Conservation (phyloP, 768 basidiomycete genomes). For the Crassisporium funariophilum region DNA sequence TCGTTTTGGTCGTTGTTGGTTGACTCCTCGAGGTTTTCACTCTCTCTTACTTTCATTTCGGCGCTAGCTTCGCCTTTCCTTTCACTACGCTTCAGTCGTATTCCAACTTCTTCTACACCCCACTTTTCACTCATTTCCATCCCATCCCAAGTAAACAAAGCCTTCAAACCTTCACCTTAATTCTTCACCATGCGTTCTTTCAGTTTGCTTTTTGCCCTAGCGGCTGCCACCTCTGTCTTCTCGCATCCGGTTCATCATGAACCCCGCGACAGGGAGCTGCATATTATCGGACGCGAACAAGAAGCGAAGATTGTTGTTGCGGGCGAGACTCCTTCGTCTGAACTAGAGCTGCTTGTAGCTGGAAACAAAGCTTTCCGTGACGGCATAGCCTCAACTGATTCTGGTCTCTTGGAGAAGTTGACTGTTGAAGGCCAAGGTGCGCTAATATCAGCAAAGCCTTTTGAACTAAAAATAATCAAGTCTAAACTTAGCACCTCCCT, state of each 20-base stretch:
- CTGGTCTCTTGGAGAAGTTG: constrained; percentile 30
- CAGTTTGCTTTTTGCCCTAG: constrained; percentile 14
- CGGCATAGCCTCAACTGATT: constrained; percentile 22
- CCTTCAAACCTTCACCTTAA: constrained; percentile 7
- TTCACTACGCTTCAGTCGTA: constrained; percentile 8
- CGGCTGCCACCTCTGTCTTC: constrained; percentile 16
- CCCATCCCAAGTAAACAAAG: too few species aligned
- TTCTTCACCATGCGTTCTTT: constrained; percentile 16
- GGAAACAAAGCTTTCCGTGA: constrained; percentile 36
- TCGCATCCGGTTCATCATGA: constrained; percentile 22
- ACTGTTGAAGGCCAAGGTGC: constrained; percentile 37
- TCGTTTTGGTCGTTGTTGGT: constrained; percentile 6
- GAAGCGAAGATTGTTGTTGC: constrained; percentile 11
- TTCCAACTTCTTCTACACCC: constrained; percentile 11
- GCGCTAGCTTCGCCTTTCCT: constrained; percentile 24
- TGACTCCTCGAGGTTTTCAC: constrained; percentile 8
- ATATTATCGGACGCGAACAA: constrained; percentile 19
- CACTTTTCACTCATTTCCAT: constrained; percentile 7
- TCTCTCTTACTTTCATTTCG: constrained; percentile 12
- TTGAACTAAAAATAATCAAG: background rate
- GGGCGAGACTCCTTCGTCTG: constrained; percentile 12
- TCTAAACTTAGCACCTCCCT: constrained; percentile 28
- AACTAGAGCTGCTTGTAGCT: constrained; percentile 27
- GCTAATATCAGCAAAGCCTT: background rate
- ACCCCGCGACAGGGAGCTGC: constrained; percentile 16